Base-by-base conservation (phyloP, 192 early-diverging fungal species). In the Entomortierella parvispora region DNA sequence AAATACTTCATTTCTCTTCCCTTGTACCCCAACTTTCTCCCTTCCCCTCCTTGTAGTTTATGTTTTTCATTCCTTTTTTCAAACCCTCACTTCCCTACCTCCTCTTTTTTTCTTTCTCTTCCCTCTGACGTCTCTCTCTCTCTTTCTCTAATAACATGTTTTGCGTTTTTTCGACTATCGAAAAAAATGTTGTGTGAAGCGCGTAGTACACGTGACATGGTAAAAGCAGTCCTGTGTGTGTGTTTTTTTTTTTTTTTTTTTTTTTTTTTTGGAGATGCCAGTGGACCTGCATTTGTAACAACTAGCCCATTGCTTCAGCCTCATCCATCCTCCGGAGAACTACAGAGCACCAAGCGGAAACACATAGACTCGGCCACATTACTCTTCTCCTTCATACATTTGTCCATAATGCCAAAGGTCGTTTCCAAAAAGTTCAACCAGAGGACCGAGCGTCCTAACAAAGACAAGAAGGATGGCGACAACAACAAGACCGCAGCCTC, bases 401-500 rank as follows among this genome's bases (percentile, higher is more conserved):
- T 37, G 20, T 56, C 15, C 70, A 46, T 40, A 40, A 70, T 75
- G 71, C 71, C 71, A 22, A 75, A 75, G 42, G 71, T 75, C 45
- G 71, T 75, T 12, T 37, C 58, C 7, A 75, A 56, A 67, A 75
- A 75, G 58, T 67, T 75, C 32, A 59, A 53, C 26, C 62, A 65
- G 28, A 34, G 52, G 42, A 42, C 63, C 14, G 58, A 75, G 32
- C 45, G 46, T 23, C 25, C 48, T 25, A 55, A 63, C 28, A 63
- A 76, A 11, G 47, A 68, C 18, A 84, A 80, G 55, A 84, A 82
- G 59, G 65, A 40, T 40, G 37, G 37, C 12, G 37, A 79, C 34
- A 55, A 79, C 34, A 55, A 58, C 5, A 69, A 62, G 51, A 45
- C 52, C 42, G 62, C 80, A 33, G 53, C 26, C 48, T 49, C 59